Conservation (phyloP, 2,329 filamentous ascomycete genomes). For the Colletotrichum truncatum region DNA sequence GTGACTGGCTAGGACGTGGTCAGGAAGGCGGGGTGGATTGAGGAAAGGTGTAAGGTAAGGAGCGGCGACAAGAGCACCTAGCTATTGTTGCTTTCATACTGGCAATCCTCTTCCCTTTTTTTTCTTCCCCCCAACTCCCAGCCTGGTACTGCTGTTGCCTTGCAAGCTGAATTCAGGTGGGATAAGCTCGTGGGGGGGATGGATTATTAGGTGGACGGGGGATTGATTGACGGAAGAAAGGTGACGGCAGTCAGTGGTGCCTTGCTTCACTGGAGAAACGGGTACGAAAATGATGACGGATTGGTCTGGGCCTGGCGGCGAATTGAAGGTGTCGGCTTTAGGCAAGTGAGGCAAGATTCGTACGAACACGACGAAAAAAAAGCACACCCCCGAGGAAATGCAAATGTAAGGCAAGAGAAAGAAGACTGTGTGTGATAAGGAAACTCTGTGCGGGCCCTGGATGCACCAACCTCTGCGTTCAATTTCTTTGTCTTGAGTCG, state of each 20-base stretch:
- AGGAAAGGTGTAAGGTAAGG: conserved; percentile 2
- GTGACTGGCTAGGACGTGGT: conserved; percentile 23
- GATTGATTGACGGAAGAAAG: too few relatives aligned
- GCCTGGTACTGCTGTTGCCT: not conserved
- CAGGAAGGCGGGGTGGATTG: conserved; percentile 24
- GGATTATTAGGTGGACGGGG: not conserved
- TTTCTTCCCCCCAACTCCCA: too few relatives aligned
- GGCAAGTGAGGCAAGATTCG: not conserved
- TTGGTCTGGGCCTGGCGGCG: not conserved
- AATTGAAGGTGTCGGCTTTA: not conserved
- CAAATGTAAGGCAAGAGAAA: not conserved
- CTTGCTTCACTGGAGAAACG: not conserved
- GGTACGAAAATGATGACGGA: not conserved
- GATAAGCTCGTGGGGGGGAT: conserved; percentile 7
- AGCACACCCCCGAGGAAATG: not conserved
- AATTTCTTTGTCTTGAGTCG: not conserved
- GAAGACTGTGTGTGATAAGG: not conserved
- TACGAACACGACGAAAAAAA: not conserved
- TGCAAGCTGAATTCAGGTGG: not conserved
- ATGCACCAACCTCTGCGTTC: not conserved
- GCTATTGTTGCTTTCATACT: too few relatives aligned
- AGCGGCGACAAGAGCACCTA: not conserved
- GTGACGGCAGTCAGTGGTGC: too few relatives aligned
- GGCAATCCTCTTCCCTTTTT: too few relatives aligned
- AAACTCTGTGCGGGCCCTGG: not conserved